Percentiles rank a stretch among this genome's conserved stretches.
phyloP scores from a whole-genome alignment of 352 stramenopile genomes.

The Phytophthora boehmeriae region DNA sequence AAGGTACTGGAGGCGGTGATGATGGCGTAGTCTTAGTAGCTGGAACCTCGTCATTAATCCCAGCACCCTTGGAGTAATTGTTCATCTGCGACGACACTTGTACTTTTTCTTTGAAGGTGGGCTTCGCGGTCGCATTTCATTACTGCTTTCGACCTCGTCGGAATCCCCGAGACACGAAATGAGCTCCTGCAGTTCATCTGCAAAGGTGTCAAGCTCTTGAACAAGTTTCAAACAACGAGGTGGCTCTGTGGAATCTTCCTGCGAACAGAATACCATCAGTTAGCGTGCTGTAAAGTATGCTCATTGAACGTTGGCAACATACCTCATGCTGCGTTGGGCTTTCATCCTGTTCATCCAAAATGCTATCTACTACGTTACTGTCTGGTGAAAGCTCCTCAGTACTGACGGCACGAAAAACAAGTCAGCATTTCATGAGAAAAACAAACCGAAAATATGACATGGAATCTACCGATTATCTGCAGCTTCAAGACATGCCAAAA shows the following conservation, averaged over 20 bases:
- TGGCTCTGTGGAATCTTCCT: conserved; percentile 5
- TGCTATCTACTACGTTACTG: background rate
- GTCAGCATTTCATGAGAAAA: background rate
- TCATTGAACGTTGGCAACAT: background rate
- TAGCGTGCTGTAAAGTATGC: background rate
- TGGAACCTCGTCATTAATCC: background rate
- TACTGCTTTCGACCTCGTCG: background rate
- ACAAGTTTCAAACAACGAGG: conserved; percentile 11
- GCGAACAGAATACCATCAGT: background rate
- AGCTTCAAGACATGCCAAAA: conserved; percentile 30
- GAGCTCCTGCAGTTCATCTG: conserved; percentile 32
- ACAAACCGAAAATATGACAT: background rate
- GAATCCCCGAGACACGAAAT: conserved; percentile 11
- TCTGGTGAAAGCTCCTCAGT: background rate
- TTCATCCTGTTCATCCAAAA: background rate
- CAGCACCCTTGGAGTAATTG: background rate
- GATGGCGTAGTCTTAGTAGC: no score
- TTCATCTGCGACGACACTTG: background rate
- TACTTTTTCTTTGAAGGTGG: background rate
- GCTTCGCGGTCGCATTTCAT: background rate
- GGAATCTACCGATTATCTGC: conserved; percentile 5
- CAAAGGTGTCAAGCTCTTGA: conserved; percentile 35
- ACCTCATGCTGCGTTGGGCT: conserved; percentile 9
- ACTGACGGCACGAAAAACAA: background rate
- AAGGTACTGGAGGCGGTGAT: no score